phyloP scores from a whole-genome alignment of 805 yeast genomes.

The Candida jianshihensis region DNA sequence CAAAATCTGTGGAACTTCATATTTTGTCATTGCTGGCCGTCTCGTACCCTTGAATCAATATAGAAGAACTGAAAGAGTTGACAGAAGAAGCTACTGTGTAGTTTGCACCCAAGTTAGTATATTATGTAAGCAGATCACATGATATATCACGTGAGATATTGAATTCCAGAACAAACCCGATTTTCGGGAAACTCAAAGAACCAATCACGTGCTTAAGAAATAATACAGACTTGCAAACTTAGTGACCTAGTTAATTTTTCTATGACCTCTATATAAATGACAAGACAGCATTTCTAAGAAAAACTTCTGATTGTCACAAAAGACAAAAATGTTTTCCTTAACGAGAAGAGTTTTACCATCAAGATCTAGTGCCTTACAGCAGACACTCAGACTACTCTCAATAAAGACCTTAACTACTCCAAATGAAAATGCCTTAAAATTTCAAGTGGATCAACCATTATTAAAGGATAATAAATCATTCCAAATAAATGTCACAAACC shows the following conservation, averaged over 20 bases:
- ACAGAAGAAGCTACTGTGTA: no score
- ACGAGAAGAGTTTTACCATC: slow-evolving; percentile 6
- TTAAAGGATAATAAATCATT: slow-evolving; percentile 13
- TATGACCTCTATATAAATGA: not conserved
- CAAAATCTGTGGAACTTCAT: slow-evolving; percentile 6
- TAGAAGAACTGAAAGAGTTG: no score
- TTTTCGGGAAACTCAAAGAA: slow-evolving; percentile 6
- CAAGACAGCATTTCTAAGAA: not conserved
- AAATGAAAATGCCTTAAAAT: slow-evolving; percentile 69
- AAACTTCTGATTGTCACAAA: not conserved
- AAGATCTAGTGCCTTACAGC: not conserved
- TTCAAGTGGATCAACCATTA: slow-evolving; percentile 36
- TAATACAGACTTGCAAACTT: not conserved
- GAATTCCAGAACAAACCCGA: no score
- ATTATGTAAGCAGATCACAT: not conserved
- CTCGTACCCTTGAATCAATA: no score
- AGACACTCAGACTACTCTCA: slow-evolving; percentile 11
- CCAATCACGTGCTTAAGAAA: slow-evolving; percentile 7
- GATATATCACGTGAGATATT: not conserved
- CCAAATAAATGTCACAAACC: slow-evolving; percentile 17
- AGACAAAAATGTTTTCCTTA: not conserved
- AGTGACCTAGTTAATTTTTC: no score
- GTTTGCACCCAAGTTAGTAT: not conserved
- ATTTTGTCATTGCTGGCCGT: slow-evolving; percentile 11
- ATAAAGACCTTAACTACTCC: slow-evolving; percentile 57